phyloP scores from a whole-genome alignment of 2,329 filamentous ascomycete species.

The Trichophyton mentagrophytes region DNA sequence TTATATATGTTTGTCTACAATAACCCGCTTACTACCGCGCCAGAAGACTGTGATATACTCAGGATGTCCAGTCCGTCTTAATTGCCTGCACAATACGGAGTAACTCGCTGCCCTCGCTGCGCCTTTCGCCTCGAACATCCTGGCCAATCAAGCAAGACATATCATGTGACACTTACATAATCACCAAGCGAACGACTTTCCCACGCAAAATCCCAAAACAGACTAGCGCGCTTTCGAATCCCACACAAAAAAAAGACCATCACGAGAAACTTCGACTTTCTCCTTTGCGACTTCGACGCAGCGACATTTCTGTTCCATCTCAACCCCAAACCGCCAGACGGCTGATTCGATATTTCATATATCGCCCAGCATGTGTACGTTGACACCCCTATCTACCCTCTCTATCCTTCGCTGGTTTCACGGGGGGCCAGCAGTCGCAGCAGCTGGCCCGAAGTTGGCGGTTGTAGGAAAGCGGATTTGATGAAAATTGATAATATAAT shows the following conservation, averaged over 20 bases:
- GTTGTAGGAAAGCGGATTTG: neutral
- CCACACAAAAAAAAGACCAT: conserved; percentile 1
- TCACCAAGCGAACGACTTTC: neutral
- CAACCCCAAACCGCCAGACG: conserved; percentile 1
- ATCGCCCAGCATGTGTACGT: conserved; percentile 41
- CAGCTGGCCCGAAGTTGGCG: neutral
- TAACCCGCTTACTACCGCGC: no score
- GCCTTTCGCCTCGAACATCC: neutral
- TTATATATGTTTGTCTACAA: no score
- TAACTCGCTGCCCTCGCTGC: neutral
- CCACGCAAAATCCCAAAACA: neutral
- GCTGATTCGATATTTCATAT: conserved; percentile 19
- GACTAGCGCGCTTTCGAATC: conserved; percentile 8
- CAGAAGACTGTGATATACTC: no score
- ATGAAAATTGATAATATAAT: neutral
- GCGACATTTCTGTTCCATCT: conserved; percentile 2
- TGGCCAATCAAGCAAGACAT: neutral
- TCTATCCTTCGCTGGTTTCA: conserved; percentile 6
- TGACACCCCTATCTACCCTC: conserved; percentile 8
- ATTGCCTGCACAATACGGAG: neutral
- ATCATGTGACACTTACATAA: neutral
- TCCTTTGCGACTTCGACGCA: conserved; percentile 2
- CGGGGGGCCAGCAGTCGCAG: neutral
- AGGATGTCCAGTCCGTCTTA: neutral
- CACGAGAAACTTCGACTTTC: neutral